Evolutionary conservation across 768 basidiomycete species (phyloP).

Genomic region (Mycena chlorophos): DNA sequence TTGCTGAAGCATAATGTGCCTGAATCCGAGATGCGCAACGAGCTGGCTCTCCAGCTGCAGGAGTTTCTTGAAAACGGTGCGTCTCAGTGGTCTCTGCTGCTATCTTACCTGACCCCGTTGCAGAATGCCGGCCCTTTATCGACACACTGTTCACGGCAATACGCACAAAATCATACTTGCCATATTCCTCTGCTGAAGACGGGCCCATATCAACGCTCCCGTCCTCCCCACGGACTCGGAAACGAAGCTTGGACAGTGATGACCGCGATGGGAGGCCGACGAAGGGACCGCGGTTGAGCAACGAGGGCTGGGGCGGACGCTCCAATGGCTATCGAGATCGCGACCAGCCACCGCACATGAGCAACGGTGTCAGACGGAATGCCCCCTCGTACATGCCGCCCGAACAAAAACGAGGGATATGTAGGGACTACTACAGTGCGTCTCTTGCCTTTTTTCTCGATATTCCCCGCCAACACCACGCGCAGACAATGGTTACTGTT

Average conservation of each 20-base stretch:
- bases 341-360: constrained; percentile 30
- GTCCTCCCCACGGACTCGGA: constrained; percentile 57
- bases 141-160: constrained; percentile 84
- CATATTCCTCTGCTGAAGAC: constrained; percentile 63
- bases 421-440: constrained; percentile 93
- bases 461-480: constrained; percentile 9
- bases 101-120: constrained; percentile 14
- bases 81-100: constrained; percentile 16
- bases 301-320: constrained; percentile 45
- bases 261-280: constrained; percentile 58
- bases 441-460: constrained; percentile 18
- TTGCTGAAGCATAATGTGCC: constrained; percentile 87
- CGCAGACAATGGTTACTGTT: constrained; percentile 87
- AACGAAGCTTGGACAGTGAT: constrained; percentile 64
- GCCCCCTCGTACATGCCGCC: constrained; percentile 67
- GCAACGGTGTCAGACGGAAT: constrained; percentile 42
- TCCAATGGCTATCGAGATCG: constrained; percentile 32
- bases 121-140: constrained; percentile 76
- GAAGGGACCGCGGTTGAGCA: constrained; percentile 70
- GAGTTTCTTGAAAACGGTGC: constrained; percentile 93
- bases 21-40: constrained; percentile 78
- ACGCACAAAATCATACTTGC: constrained; percentile 82
- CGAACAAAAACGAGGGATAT: constrained; percentile 75
- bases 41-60: constrained; percentile 73
- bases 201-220: constrained; percentile 67